phyloP scores from a whole-genome alignment of 805 yeast species.

The Metschnikowia picachoensis region DNA sequence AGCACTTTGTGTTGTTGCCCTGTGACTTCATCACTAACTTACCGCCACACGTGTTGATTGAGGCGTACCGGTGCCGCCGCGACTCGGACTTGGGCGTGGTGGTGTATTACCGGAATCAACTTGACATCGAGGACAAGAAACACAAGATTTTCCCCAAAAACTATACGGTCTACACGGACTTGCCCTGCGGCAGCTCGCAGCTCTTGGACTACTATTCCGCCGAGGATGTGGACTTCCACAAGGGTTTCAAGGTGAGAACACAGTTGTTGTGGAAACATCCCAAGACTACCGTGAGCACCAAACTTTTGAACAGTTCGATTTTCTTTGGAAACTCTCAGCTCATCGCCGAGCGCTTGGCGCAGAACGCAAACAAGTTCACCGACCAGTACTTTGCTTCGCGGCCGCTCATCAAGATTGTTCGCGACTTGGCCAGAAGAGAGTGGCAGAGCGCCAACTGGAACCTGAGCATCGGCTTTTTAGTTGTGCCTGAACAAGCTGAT shows the following conservation, averaged over 20 bases:
- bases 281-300: slow-evolving; percentile 69
- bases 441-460: slow-evolving; percentile 70
- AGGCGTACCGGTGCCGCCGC: slow-evolving; percentile 71
- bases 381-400: slow-evolving; percentile 41
- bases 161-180: slow-evolving; percentile 61
- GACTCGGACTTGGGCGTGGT: slow-evolving; percentile 68
- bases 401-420: slow-evolving; percentile 62
- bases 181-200: slow-evolving; percentile 38
- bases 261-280: slow-evolving; percentile 91
- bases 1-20: slow-evolving; percentile 72
- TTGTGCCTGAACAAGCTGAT: slow-evolving; percentile 63
- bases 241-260: slow-evolving; percentile 72
- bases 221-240: slow-evolving; percentile 64
- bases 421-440: slow-evolving; percentile 87
- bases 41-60: slow-evolving; percentile 85
- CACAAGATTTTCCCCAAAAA: slow-evolving; percentile 51
- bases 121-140: slow-evolving; percentile 79
- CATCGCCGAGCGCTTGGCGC: slow-evolving; percentile 48
- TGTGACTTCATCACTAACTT: slow-evolving; percentile 92
- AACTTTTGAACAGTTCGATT: slow-evolving; percentile 69
- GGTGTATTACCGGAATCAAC: slow-evolving; percentile 67
- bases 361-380: slow-evolving; percentile 29
- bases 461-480: slow-evolving; percentile 65
- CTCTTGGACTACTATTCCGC: slow-evolving; percentile 71
- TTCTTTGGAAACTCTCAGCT: slow-evolving; percentile 41